These are phyloP conservation scores for Schoenoplectus tabernaemontani DNA, from an alignment of 202 grass and related monocot genomes.

Conservation along the genomic window DNA sequence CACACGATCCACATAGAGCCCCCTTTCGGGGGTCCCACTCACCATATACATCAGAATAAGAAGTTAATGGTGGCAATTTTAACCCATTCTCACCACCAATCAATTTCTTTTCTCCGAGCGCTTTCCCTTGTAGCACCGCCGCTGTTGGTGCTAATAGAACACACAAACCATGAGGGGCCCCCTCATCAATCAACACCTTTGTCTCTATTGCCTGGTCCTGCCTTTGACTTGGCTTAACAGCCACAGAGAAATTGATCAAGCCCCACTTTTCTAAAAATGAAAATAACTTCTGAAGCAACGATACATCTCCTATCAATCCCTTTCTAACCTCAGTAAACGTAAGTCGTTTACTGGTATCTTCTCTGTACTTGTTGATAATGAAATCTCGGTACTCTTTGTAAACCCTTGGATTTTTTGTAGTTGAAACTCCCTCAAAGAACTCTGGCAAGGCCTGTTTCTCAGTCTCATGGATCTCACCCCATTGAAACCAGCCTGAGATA, in stretches of 20 bases:
- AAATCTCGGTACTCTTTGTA: conserved; percentile 95
- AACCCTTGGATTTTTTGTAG: conserved; percentile 76
- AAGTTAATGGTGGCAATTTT: conserved; percentile 66
- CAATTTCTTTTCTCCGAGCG: conserved; percentile 3
- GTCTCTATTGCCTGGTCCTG: conserved; percentile 23
- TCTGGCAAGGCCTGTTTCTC: conserved; percentile 66
- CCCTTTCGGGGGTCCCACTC: conserved; percentile 52
- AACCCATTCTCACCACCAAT: conserved; percentile 33
- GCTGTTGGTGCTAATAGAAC: conserved; percentile 40
- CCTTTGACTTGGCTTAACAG: not conserved
- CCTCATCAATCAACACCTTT: conserved; percentile 45
- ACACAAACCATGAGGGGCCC: conserved; percentile 49
- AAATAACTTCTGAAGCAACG: conserved; percentile 70
- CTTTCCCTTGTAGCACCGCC: not conserved
- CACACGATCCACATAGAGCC: conserved; percentile 52
- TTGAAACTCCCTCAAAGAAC: conserved; percentile 77
- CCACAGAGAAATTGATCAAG: conserved; percentile 61
- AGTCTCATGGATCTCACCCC: conserved; percentile 82
- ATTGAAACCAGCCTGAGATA: conserved; percentile 73
- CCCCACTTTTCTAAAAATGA: conserved; percentile 55
- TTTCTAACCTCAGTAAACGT: conserved; percentile 83
- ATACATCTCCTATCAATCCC: conserved; percentile 65
- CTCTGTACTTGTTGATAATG: conserved; percentile 75
- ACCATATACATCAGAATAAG: conserved; percentile 74
- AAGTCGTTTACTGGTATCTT: conserved; percentile 60